Evolutionary conservation across 108 stramenopile species (phyloP), one percentile per base, ranked within the genome.

Genomic region (Skeletonema tropicum): DNA sequence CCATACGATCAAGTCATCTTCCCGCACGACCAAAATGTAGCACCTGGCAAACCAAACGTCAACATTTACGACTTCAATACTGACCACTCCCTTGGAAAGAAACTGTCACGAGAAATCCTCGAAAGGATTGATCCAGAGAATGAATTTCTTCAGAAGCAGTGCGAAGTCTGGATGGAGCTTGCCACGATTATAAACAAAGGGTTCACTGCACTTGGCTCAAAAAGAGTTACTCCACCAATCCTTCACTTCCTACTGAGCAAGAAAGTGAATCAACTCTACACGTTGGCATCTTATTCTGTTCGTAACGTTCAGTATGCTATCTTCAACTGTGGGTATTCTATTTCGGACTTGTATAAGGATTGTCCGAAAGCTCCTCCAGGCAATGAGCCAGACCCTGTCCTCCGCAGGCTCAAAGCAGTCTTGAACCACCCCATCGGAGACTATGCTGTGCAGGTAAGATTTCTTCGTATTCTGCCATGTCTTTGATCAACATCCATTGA

Each of bases 291-390:
- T 7, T 73, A 81, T 67, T 78, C 86, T 11, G 86, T 87, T 14
- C 64, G 86, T 19, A 83, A 87, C 67, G 86, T 85, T 57, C 86
- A 87, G 61, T 83, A 85, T 77, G 86, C 83, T 1, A 38, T 87
- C 12, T 74, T 87, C 57, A 85, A 84, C 30, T 45, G 75, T 15
- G 79, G 79, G n/a, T 85, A 79, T 60, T 57, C 77, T 5, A 69
- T 66, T 15, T 76, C 73, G 12, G 49, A 84, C 25, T 65, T 87
- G 32, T 63, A 84, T 38, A 41, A 73, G 6, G 72, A 73, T 5
- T 82, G 75, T 15, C 83, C 86, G 17, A 64, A 31, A 13, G 79
- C 76, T 39, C 86, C 86, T 33, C 55, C 17, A 26, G 86, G 86
- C 8, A 48, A 63, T 19, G 86, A 87, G 26, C 83, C 86, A 48